These are phyloP conservation scores for Fusarium sterilihyphosum DNA, from an alignment of 2,329 filamentous ascomycete species.

Conservation along the genomic window DNA sequence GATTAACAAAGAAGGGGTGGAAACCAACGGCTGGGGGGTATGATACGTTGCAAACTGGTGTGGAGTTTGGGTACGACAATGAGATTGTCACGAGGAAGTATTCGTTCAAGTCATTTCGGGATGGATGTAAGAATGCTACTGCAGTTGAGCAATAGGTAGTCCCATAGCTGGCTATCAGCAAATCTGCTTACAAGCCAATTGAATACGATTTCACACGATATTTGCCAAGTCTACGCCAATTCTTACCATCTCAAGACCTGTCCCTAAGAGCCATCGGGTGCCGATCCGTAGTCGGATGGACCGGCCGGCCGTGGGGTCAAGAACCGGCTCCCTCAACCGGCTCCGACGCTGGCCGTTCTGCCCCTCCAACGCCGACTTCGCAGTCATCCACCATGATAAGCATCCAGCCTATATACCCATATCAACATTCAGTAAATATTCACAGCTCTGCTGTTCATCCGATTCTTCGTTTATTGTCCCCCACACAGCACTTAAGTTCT, in stretches of 20 bases:
- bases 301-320: neutral
- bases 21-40: neutral
- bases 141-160: neutral
- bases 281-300: neutral
- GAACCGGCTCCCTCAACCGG: neutral
- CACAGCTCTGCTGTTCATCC: neutral
- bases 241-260: neutral
- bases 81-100: neutral
- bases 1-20: neutral
- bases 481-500: too few species aligned
- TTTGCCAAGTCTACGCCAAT: neutral
- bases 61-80: neutral
- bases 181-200: neutral
- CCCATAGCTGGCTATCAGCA: neutral
- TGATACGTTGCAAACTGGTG: neutral
- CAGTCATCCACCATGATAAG: neutral
- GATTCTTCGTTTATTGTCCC: neutral
- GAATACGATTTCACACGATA: rapidly evolving
- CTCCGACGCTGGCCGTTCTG: neutral
- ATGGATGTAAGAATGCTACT: neutral
- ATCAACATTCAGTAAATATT: too few species aligned
- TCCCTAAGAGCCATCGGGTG: neutral
- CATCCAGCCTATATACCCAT: neutral
- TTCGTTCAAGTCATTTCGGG: neutral
- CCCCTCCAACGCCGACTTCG: neutral